Evolutionary conservation across 176 grass and related monocot species (phyloP).

Genomic region (barley (Hordeum vulgare)): DNA sequence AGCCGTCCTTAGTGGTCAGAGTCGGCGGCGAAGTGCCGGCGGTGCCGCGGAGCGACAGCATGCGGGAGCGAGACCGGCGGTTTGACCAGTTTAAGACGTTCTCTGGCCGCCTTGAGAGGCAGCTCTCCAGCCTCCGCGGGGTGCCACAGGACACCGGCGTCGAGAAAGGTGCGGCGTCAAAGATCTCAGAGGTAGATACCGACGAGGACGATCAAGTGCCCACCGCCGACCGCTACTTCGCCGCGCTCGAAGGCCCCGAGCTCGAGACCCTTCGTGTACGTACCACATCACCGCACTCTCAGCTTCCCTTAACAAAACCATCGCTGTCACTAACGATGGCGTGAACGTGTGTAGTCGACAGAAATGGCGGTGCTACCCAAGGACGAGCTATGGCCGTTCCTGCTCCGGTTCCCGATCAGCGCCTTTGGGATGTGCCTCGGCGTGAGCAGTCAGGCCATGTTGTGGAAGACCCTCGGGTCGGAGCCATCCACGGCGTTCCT

Average conservation of each 20-base stretch:
- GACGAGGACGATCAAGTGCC: conserved; percentile 28
- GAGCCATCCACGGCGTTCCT: conserved; percentile 44
- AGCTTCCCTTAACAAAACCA: too few relatives aligned
- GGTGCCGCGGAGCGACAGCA: not conserved
- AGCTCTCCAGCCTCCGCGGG: conserved; percentile 64
- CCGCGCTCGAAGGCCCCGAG: conserved; percentile 69
- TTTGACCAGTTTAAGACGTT: conserved; percentile 20
- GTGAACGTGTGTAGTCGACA: not conserved
- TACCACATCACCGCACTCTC: not conserved
- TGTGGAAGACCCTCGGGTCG: conserved; percentile 62
- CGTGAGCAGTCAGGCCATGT: conserved; percentile 70
- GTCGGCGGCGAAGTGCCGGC: not conserved
- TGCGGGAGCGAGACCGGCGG: conserved; percentile 28
- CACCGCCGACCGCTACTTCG: conserved; percentile 59
- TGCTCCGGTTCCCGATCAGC: conserved; percentile 69
- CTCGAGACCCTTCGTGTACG: conserved; percentile 64
- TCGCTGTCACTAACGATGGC: not conserved
- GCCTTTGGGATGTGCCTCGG: conserved; percentile 78
- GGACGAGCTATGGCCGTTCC: conserved; percentile 83
- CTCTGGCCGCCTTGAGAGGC: conserved; percentile 59
- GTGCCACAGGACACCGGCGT: conserved; percentile 11
- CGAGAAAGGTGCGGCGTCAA: not conserved
- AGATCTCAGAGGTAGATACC: not conserved
- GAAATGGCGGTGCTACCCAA: conserved; percentile 57
- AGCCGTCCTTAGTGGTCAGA: conserved; percentile 23